Percentiles rank a stretch among this genome's conserved stretches.
These are phyloP conservation scores for Boletellus ananiceps DNA, from an alignment of 768 basidiomycete species.

Conservation along the genomic window DNA sequence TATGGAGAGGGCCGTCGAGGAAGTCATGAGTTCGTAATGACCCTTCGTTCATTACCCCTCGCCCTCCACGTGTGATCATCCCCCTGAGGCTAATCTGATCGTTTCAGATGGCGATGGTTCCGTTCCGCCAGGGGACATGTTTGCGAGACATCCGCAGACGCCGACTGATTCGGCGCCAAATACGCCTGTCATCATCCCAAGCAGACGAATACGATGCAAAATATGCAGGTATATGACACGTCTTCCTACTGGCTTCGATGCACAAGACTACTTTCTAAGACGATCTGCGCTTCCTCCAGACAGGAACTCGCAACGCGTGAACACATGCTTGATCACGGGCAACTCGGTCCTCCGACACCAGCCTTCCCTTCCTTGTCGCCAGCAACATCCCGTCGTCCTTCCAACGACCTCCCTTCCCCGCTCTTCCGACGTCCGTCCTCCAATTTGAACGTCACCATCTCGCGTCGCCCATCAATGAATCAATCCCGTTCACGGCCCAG, in stretches of 20 bases:
- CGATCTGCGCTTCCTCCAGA: conserved; percentile 24
- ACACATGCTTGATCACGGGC: conserved; percentile 90
- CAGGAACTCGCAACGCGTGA: conserved; percentile 86
- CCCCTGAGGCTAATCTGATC: conserved; percentile 3
- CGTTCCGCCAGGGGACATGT: conserved; percentile 61
- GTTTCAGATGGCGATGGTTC: conserved; percentile 69
- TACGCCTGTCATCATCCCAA: conserved; percentile 51
- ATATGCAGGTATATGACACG: conserved; percentile 66
- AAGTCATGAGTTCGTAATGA: conserved; percentile 67
- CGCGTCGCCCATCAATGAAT: conserved; percentile 23
- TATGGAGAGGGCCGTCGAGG: conserved; percentile 66
- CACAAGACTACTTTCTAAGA: background rate
- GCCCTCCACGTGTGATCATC: background rate
- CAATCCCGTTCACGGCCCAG: conserved; percentile 23
- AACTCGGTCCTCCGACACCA: conserved; percentile 66
- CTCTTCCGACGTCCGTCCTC: conserved; percentile 19
- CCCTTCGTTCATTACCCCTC: background rate
- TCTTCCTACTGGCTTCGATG: background rate
- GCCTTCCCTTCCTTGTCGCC: conserved; percentile 42
- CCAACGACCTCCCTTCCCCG: conserved; percentile 20
- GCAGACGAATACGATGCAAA: conserved; percentile 80
- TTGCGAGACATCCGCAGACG: conserved; percentile 67
- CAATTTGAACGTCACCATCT: conserved; percentile 29
- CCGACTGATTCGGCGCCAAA: conserved; percentile 57
- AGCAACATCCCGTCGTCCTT: conserved; percentile 43